These are phyloP conservation scores for Endotrypanum monterogeii DNA, from an alignment of 208 protist species.

Conservation along the genomic window DNA sequence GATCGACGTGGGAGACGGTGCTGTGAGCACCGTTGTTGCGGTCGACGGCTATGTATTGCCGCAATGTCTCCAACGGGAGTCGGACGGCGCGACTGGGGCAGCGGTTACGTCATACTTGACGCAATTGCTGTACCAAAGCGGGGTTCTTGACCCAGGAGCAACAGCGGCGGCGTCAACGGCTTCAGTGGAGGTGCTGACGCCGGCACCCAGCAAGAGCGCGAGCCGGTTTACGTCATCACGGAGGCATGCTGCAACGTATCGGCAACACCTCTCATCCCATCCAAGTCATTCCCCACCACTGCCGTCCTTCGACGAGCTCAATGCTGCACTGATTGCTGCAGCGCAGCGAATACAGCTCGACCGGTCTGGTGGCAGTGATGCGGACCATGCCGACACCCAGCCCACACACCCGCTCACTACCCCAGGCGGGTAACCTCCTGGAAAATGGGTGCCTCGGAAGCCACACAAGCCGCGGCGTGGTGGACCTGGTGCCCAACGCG, in stretches of 20 bases:
- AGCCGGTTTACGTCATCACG: conserved; percentile 51
- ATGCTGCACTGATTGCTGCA: conserved; percentile 13
- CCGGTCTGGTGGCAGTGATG: background rate
- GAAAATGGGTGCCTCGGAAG: conserved; percentile 42
- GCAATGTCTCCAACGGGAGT: conserved; percentile 48
- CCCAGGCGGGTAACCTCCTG: conserved; percentile 81
- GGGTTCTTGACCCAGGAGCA: conserved; percentile 21
- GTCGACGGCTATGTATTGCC: conserved; percentile 55
- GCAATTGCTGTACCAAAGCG: conserved; percentile 48
- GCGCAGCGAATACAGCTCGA: conserved; percentile 11
- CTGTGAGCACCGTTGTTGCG: conserved; percentile 50
- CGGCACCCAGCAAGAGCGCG: conserved; percentile 43
- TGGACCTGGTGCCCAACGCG: conserved; percentile 73
- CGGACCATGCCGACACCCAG: background rate
- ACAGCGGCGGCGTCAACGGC: background rate
- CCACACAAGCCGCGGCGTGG: conserved; percentile 52
- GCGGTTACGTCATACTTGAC: conserved; percentile 57
- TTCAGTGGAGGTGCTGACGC: conserved; percentile 20
- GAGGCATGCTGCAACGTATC: conserved; percentile 45
- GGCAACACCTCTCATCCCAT: conserved; percentile 17
- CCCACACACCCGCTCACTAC: conserved; percentile 38
- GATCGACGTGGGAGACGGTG: conserved; percentile 61
- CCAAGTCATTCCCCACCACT: background rate
- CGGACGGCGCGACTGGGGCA: conserved; percentile 41
- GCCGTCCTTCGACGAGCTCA: conserved; percentile 9